Evolutionary conservation across 129 eudicot genomes (phyloP), one percentile per base, ranked within the genome.

Genomic region (Chrysanthemum lavandulifolium): DNA sequence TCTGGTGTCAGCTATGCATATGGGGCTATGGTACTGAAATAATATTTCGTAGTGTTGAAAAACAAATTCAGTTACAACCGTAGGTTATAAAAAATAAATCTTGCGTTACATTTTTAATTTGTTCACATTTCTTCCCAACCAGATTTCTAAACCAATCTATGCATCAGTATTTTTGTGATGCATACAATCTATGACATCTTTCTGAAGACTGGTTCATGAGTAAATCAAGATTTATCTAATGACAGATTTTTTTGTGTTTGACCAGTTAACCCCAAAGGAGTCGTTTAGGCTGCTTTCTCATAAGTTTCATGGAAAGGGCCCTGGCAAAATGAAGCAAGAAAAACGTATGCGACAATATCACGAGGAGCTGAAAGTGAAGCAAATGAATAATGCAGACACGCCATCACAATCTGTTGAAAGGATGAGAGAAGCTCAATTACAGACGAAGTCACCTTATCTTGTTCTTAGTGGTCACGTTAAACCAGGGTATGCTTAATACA

Each of bases 321-420:
- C 98, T 16, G 98, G 98, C 14, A 94, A 94, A 79, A 88, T 79
- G 97, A 94, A 94, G 61, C 92, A 85, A 80, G 98, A 94, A 72
- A 94, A 94, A 83, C 89, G 97, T 14, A 83, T 84, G 91, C 79
- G 95, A 61, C 96, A 94, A 51, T 94, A 90, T 70, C 85, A 85
- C 6, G 89, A 94, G 74, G 98, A 94, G 73, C 79, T 85, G 81
- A 94, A 90, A 82, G 76, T 94, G 63, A 94, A 94, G 80, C 90
- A 86, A 79, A 94, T 94, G 98, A 90, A 80, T 54, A 89, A 89
- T 57, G 74, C 98, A 27, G 98, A 92, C 78, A 89, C 97, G 5
- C 97, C 95, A 19, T 86, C 98, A 3, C 78, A 66, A 57, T 94
- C 98, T 52, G 98, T 88, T 64, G 92, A 87, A 82, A 86, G 96